Base-by-base conservation (phyloP, 805 yeast genomes). In the Metschnikowia henanensis region DNA sequence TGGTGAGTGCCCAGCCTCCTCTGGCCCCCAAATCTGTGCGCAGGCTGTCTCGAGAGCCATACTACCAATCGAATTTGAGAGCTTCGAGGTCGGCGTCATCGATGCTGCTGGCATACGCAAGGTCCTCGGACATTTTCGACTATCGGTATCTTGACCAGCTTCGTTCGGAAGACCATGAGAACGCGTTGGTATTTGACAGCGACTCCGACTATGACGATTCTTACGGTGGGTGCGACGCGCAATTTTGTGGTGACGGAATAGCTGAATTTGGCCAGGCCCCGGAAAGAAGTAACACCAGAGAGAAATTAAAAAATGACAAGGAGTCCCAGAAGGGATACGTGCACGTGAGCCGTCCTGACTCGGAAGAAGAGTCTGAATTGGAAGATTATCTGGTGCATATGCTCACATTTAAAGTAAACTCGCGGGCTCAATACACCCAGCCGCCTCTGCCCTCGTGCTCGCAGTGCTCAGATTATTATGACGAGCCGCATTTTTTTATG, bases 41-140 rank as follows among this genome's bases (percentile, higher is more conserved):
- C 35, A 41, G 55, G 19, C 49, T 37, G 33, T 51, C 55, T 9
- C 47, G 48, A 39, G 55, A 52, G 23, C 56, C 56, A 6, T 52
- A 52, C 40, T 52, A 46, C 35, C 45, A 39, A 13, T 15, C 34
- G 13, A 36, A 39, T 15, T 25, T 46, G 25, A 26, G 44, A 18
- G n/a, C 28, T 25, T 38, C 52, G 5, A 39, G 35, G 10, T 37
- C 43, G 2, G 30, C 43, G 22, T 35, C 37, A 1, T 43, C 51
- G 5, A 19, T 39, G 3, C 46, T 39, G 32, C 48, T 49, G 39
- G 45, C 53, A 23, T 46, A 49, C 25, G 56, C 56, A 6, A 32
- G 30, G 20, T 39, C 51, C 31, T 51, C 55, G 2, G 56, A 52
- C 30, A 47, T 52, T 9, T 52, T 52, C 28, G 56, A 52, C 23